Base-by-base conservation (phyloP, 306 rosid genomes). In the Rubus idaeus region DNA sequence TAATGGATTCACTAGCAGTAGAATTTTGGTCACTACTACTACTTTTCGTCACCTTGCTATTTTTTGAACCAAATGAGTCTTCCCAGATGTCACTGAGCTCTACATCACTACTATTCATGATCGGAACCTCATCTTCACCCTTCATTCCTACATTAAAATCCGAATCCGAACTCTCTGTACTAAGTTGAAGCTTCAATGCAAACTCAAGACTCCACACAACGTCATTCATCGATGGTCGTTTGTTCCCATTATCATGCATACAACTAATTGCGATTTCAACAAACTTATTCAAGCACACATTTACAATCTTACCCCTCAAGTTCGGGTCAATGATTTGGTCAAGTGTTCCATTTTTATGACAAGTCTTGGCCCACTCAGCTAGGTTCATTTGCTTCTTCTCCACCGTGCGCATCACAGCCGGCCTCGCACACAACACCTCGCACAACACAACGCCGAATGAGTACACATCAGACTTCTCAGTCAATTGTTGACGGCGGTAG, bases 191-290 rank as follows among this genome's bases (percentile, higher is more conserved):
- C 10, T 81, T 73, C 77, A 81, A 23, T 3, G 73, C 84, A 8
- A 75, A 75, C 80, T 81, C 84, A 37, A 81, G 66, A 5, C 53
- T 51, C 73, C 68, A 23, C 57, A 76, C 60, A 3, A 76, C 77
- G n/a, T 81, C 84, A 12, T 72, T 77, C 84, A 81, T 81, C 0
- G 77, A 75, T 8, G 84, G 80, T 20, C 84, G 55, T 10, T 75
- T 80, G 3, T 39, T 47, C 6, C 84, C 84, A 11, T 76, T 65
- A 37, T 82, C 85, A 5, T 20, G 51, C 55, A 73, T 62, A 20
- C 85, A 82, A 0, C 64, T 77, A 65, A 77, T 5, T 0, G 71
- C 60, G 2, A 78, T 58, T 20, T 82, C 35, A 30, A 30, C 35
- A 30, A 30, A 30, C 35, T 30, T 30, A 30, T 30, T 30, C 35